Percentiles rank a stretch among this genome's conserved stretches.
phyloP scores from a whole-genome alignment of 768 basidiomycete species.

The Pulveroboletus frians region DNA sequence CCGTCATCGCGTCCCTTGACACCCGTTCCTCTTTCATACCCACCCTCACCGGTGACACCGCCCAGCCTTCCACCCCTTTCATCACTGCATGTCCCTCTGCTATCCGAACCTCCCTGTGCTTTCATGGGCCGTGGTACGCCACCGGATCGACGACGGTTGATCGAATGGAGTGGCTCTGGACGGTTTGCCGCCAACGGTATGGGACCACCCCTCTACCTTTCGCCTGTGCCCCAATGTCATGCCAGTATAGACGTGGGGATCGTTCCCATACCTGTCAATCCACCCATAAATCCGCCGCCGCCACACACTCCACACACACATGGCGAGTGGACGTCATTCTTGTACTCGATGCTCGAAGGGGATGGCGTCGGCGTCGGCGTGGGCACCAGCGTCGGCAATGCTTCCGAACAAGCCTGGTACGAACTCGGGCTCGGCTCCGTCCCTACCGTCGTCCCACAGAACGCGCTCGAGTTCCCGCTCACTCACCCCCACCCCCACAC shows the following conservation, averaged over 20 bases:
- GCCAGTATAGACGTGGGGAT: conserved; percentile 11
- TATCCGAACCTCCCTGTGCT: conserved; percentile 31
- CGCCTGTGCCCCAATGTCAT: conserved; percentile 21
- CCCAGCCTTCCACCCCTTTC: conserved; percentile 23
- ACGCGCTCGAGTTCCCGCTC: conserved; percentile 13
- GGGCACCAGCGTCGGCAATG: conserved; percentile 1
- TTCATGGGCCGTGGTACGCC: conserved; percentile 34
- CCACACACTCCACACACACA: conserved; percentile 7
- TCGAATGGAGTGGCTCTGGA: conserved; percentile 27
- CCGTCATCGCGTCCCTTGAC: conserved; percentile 3
- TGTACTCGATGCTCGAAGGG: conserved; percentile 32
- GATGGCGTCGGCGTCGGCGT: conserved; percentile 19
- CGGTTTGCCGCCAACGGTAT: conserved; percentile 16
- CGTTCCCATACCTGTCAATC: conserved; percentile 20
- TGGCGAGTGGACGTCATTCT: conserved; percentile 32
- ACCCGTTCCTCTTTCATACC: conserved; percentile 1
- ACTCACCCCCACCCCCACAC: conserved; percentile 3
- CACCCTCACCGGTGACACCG: conserved; percentile 2
- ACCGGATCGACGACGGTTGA: conserved; percentile 26
- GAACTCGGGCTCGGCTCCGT: conserved; percentile 25
- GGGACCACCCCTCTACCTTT: conserved; percentile 25
- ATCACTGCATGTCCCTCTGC: conserved; percentile 28
- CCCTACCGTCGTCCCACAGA: conserved; percentile 4
- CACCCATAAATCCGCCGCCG: conserved; percentile 3
- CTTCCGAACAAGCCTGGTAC: conserved; percentile 24